Evolutionary conservation across 2,329 filamentous ascomycete species (phyloP), one percentile per base, ranked within the genome.

Genomic region (Madurella fahalii): DNA sequence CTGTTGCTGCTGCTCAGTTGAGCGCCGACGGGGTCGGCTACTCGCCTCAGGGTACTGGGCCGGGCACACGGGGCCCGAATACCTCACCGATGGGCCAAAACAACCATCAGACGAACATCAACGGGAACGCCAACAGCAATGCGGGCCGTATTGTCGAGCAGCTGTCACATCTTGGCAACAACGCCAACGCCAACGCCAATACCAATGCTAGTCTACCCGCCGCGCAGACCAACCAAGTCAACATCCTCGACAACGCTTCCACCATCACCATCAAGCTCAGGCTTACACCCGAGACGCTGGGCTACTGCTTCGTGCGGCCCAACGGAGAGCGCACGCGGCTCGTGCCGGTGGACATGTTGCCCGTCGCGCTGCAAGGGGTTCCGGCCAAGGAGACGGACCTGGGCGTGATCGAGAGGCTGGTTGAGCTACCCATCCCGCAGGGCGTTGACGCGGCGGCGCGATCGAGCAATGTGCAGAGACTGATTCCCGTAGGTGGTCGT

Each of bases 301-400:
- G 71, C 2, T 84, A 84, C 64, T 82, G 74, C 58, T 74, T 79
- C 50, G 74, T 78, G 49, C 74, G 81, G 7, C 76, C 76, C 9
- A 75, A 82, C 54, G 81, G 81, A 3, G 68, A 71, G 45, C 78
- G 74, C 55, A 83, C 81, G 5, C 72, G 77, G 2, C 74, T 85
- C 0, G 70, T 84, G 13, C 79, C 79, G 0, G 81, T 77, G 0
- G 82, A 85, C 57, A 71, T 74, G 68, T 67, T 84, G 11, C 77
- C 75, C 0, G 55, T 49, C 15, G 64, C 69, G 3, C 63, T 77
- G 34, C 61, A 67, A 5, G 73, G 75, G 43, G 68, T 84, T 4
- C 74, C 77, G 1, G 61, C 71, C 1, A 52, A 69, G 1, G 72
- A 80, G 64, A 25, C 25, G 25, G 53, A 63, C 9, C 67, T 65